phyloP scores from a whole-genome alignment of 2,329 filamentous ascomycete genomes.

The Pestalotiopsis fici region DNA sequence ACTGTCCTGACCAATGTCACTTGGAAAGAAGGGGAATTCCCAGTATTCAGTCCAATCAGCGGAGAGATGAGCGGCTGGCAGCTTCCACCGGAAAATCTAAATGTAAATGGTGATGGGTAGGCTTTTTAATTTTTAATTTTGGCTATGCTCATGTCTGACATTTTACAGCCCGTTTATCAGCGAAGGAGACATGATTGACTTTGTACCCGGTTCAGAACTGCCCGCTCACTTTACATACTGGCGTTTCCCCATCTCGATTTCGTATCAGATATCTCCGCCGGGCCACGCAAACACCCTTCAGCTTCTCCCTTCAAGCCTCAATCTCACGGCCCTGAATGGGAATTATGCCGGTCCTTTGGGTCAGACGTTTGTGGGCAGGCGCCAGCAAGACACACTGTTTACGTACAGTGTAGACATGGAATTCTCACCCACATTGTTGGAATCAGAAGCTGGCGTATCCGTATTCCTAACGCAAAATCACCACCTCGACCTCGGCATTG shows the following conservation, averaged over 20 bases:
- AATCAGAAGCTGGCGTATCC: constrained; percentile 54
- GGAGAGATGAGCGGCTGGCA: constrained; percentile 36
- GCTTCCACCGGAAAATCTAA: constrained; percentile 15
- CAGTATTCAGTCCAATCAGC: constrained; percentile 33
- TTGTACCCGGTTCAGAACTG: constrained; percentile 41
- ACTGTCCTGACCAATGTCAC: constrained; percentile 39
- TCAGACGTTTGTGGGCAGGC: constrained; percentile 54
- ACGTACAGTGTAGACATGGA: constrained; percentile 47
- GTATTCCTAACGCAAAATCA: constrained; percentile 56
- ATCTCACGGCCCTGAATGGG: constrained; percentile 54
- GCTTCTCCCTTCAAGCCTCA: constrained; percentile 48
- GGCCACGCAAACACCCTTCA: constrained; percentile 44
- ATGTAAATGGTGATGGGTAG: constrained; percentile 26
- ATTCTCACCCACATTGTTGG: constrained; percentile 36
- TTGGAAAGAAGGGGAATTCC: constrained; percentile 35
- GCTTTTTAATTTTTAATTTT: constrained; percentile 17
- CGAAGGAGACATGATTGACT: constrained; percentile 46
- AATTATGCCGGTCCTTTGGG: constrained; percentile 46
- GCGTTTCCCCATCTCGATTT: constrained; percentile 47
- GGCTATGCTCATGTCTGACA: constrained; percentile 10
- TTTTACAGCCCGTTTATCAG: constrained; percentile 39
- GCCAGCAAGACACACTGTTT: constrained; percentile 58
- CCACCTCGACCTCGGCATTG: constrained; percentile 48
- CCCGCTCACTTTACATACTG: constrained; percentile 59
- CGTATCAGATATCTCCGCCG: constrained; percentile 45